phyloP scores from a whole-genome alignment of 2,329 filamentous ascomycete genomes.

The Huntiella moniliformis region DNA sequence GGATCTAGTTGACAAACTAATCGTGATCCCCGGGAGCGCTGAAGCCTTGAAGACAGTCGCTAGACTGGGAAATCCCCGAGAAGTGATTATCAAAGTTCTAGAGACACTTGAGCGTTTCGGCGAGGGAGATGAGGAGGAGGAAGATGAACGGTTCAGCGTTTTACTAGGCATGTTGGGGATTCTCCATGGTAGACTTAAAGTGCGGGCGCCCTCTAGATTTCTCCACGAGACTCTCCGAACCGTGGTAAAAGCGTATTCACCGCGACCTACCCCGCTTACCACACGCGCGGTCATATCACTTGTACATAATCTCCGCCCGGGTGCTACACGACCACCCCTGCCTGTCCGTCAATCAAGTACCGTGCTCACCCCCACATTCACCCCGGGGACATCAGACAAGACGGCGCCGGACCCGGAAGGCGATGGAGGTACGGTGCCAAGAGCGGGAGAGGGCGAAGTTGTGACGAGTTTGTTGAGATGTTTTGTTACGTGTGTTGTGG shows the following conservation, averaged over 20 bases:
- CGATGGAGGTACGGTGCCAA: slow-evolving; percentile 23
- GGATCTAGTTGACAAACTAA: slow-evolving; percentile 61
- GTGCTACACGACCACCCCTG: slow-evolving; percentile 43
- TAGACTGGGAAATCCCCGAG: slow-evolving; percentile 58
- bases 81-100: slow-evolving; percentile 64
- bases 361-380: slow-evolving; percentile 22
- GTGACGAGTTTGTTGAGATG: slow-evolving; percentile 49
- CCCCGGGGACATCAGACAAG: slow-evolving; percentile 4
- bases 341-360: slow-evolving; percentile 40
- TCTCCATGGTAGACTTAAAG: slow-evolving; percentile 55
- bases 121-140: slow-evolving; percentile 18
- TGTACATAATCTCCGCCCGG: slow-evolving; percentile 44
- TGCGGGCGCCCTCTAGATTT: slow-evolving; percentile 61
- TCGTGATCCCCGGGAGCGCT: slow-evolving; percentile 49
- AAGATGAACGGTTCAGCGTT: slow-evolving; percentile 36
- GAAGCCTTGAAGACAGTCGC: slow-evolving; percentile 56
- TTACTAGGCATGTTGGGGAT: slow-evolving; percentile 55
- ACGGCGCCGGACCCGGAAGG: slow-evolving; percentile 43
- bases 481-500: slow-evolving; percentile 60
- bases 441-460: slow-evolving; percentile 33
- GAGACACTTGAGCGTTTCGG: slow-evolving; percentile 44
- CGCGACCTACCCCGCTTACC: slow-evolving; percentile 36
- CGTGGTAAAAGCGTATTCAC: slow-evolving; percentile 46
- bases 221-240: slow-evolving; percentile 59
- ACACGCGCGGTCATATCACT: slow-evolving; percentile 53